phyloP scores from a whole-genome alignment of 192 early-diverging fungal genomes.

The Rhizoclosmatium globosum region DNA sequence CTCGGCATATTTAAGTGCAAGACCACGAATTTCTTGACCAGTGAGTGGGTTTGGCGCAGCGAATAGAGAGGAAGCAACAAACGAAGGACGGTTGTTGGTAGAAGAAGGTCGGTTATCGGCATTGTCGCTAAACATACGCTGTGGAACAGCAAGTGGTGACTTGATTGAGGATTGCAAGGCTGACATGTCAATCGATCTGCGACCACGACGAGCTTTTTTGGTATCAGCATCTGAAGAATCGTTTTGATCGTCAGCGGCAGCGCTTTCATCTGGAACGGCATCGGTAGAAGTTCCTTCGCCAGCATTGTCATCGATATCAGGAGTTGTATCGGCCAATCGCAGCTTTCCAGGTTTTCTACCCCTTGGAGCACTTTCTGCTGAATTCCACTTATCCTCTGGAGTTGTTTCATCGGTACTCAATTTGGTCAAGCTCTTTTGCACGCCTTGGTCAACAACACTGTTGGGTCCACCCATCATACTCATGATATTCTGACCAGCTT shows the following conservation, averaged over 20 bases:
- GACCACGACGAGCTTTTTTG: conserved; percentile 21
- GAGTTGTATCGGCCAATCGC: conserved; percentile 20
- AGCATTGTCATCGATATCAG: not conserved
- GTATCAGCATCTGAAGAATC: too few species aligned
- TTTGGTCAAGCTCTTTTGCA: conserved; percentile 12
- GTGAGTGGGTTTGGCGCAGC: conserved; percentile 38
- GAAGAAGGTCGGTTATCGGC: not conserved
- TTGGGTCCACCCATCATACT: conserved; percentile 15
- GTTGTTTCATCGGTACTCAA: conserved; percentile 39
- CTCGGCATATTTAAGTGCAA: conserved; percentile 51
- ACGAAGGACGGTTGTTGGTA: conserved; percentile 16
- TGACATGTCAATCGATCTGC: conserved; percentile 30
- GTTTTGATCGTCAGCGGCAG: not conserved
- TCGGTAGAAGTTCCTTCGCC: not conserved
- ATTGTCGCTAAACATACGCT: not conserved
- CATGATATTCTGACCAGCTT: conserved; percentile 26
- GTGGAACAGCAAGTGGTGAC: conserved; percentile 18
- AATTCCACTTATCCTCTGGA: conserved; percentile 46
- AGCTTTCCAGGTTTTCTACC: conserved; percentile 29
- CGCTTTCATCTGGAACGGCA: conserved; percentile 9
- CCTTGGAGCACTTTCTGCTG: not conserved
- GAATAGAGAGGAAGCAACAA: conserved; percentile 38
- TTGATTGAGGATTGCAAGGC: conserved; percentile 44
- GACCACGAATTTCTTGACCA: conserved; percentile 38
- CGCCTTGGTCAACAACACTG: not conserved